Conservation (phyloP, 768 basidiomycete genomes). For the Clitopilus hobsonii region DNA sequence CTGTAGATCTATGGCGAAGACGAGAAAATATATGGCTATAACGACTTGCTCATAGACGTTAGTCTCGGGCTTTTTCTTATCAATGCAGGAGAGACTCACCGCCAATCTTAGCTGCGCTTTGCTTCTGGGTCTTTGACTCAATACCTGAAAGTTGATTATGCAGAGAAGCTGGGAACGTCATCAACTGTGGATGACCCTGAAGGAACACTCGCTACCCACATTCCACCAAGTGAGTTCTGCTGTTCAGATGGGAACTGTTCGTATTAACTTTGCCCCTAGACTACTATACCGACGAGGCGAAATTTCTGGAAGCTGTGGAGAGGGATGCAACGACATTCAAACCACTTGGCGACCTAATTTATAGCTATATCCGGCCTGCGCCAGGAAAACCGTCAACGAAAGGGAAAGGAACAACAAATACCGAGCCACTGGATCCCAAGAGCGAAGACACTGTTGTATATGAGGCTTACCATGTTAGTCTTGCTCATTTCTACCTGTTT, state of each 20-base stretch:
- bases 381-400: conserved; percentile 39
- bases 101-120: conserved; percentile 78
- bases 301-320: conserved; percentile 69
- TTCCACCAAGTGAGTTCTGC: conserved; percentile 61
- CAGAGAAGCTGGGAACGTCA: conserved; percentile 57
- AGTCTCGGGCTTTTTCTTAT: background rate
- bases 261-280: conserved; percentile 31
- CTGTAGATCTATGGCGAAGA: conserved; percentile 89
- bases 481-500: background rate
- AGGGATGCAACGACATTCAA: conserved; percentile 73
- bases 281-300: conserved; percentile 62
- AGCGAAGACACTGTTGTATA: conserved; percentile 65
- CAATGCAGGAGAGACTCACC: background rate
- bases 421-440: conserved; percentile 36
- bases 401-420: conserved; percentile 45
- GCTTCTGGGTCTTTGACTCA: conserved; percentile 83
- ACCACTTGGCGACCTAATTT: conserved; percentile 72
- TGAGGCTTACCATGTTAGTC: conserved; percentile 86
- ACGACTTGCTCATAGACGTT: conserved; percentile 79
- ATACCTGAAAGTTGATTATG: conserved; percentile 66
- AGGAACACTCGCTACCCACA: conserved; percentile 66
- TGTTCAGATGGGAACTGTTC: background rate
- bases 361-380: conserved; percentile 67
- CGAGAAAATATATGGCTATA: conserved; percentile 94
- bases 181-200: conserved; percentile 87